Evolutionary conservation across 768 basidiomycete species (phyloP).

Genomic region (Mycena capillaripes): DNA sequence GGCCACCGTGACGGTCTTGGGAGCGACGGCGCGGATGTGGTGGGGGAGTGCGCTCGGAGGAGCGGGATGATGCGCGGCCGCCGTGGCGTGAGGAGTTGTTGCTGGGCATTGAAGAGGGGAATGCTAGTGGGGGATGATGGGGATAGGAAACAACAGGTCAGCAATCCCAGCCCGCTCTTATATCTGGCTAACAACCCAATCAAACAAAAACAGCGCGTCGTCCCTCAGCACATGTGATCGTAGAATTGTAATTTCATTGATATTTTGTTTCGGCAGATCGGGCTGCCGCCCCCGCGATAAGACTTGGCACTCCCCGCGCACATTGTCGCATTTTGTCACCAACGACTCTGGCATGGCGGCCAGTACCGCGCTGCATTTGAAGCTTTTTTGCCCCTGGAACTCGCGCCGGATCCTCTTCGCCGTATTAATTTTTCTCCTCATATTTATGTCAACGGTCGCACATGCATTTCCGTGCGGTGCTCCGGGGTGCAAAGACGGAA

Average conservation of each 20-base stretch:
- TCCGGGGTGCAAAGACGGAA: no score
- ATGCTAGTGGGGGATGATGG: slow-evolving; percentile 11
- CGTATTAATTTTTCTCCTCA: not conserved
- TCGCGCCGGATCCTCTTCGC: no score
- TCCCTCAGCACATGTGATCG: not conserved
- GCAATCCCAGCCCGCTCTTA: not conserved
- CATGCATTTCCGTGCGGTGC: no score
- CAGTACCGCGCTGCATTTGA: no score
- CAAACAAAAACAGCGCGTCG: slow-evolving; percentile 12
- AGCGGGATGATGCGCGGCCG: no score
- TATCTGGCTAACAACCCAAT: slow-evolving; percentile 1
- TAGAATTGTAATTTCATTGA: slow-evolving; percentile 10
- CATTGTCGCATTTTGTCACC: no score
- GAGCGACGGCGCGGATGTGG: not conserved
- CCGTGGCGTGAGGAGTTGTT: not conserved
- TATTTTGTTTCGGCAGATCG: not conserved
- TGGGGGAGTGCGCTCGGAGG: no score
- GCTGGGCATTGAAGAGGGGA: not conserved
- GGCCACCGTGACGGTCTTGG: no score
- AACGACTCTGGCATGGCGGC: not conserved
- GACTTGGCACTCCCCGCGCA: not conserved
- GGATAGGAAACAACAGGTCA: slow-evolving; percentile 3
- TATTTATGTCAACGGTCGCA: not conserved
- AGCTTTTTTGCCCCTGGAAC: no score
- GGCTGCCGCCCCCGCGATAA: not conserved